Percentiles rank a stretch among this genome's conserved stretches.
phyloP scores from a whole-genome alignment of 2,329 filamentous ascomycete species.

The Colletotrichum navitas region DNA sequence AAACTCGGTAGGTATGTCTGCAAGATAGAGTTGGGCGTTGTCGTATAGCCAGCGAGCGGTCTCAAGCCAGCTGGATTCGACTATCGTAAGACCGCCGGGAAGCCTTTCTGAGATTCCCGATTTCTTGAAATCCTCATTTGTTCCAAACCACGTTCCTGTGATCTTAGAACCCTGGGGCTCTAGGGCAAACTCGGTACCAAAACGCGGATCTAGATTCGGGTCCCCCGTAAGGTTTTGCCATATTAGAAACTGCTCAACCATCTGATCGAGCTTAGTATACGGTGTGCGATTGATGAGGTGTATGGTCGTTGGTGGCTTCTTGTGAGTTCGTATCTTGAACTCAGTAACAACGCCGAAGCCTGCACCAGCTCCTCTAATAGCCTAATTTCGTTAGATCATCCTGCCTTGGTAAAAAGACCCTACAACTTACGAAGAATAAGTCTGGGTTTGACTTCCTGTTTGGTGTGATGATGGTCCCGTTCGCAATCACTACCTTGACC shows the following conservation, averaged over 20 bases:
- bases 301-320: neutral
- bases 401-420: rapidly evolving
- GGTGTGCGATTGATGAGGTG: neutral
- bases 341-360: neutral
- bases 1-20: neutral
- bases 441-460: neutral
- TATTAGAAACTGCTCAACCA: neutral
- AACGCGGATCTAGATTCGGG: neutral
- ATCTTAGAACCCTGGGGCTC: neutral
- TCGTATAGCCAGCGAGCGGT: neutral
- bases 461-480: neutral
- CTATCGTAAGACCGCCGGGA: neutral
- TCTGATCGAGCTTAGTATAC: neutral
- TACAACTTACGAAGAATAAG: neutral
- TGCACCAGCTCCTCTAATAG: neutral
- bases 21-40: neutral
- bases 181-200: neutral
- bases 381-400: neutral
- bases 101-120: neutral
- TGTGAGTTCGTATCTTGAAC: neutral
- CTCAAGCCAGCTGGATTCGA: neutral
- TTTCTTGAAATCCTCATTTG: neutral
- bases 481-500: neutral
- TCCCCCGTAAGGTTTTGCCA: neutral
- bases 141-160: neutral